Conservation (phyloP, 1,139 yeast genomes). For the Candida sp. region DNA sequence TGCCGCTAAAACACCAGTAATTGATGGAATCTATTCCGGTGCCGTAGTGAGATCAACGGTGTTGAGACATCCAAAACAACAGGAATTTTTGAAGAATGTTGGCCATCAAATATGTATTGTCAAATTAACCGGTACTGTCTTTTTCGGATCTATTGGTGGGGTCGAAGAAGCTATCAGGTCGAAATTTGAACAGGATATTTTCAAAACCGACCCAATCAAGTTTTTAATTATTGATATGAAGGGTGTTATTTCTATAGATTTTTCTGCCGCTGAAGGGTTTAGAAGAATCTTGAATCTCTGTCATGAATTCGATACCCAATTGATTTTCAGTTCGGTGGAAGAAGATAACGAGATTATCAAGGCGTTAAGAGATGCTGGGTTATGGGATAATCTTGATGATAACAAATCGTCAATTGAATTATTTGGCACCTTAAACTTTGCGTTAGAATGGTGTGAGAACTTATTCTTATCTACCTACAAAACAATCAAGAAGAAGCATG, state of each 20-base stretch:
- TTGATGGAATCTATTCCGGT: constrained; percentile 83
- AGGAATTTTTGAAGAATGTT: constrained; percentile 76
- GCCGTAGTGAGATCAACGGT: constrained; percentile 90
- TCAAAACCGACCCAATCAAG: constrained; percentile 57
- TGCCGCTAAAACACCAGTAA: constrained; percentile 82
- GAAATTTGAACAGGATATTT: constrained; percentile 59
- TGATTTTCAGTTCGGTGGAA: constrained; percentile 74
- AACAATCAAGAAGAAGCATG: constrained; percentile 19
- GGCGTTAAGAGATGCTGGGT: constrained; percentile 69
- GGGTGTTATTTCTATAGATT: constrained; percentile 79
- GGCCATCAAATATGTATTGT: constrained; percentile 90
- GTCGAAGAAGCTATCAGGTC: constrained; percentile 74
- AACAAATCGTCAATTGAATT: constrained; percentile 49
- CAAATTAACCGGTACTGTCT: constrained; percentile 82
- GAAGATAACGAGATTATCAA: constrained; percentile 60
- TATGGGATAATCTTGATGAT: constrained; percentile 45
- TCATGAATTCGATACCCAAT: constrained; percentile 63
- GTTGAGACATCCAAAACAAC: constrained; percentile 86
- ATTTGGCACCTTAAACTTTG: constrained; percentile 76
- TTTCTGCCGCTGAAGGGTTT: constrained; percentile 96
- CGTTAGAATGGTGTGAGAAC: constrained; percentile 97
- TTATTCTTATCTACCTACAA: constrained; percentile 72
- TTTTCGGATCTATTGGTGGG: constrained; percentile 94
- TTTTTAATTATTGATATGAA: constrained; percentile 83
- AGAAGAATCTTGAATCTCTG: constrained; percentile 80